Conservation (phyloP, 106 monocot species). For the Phalaenopsis aphrodite region DNA sequence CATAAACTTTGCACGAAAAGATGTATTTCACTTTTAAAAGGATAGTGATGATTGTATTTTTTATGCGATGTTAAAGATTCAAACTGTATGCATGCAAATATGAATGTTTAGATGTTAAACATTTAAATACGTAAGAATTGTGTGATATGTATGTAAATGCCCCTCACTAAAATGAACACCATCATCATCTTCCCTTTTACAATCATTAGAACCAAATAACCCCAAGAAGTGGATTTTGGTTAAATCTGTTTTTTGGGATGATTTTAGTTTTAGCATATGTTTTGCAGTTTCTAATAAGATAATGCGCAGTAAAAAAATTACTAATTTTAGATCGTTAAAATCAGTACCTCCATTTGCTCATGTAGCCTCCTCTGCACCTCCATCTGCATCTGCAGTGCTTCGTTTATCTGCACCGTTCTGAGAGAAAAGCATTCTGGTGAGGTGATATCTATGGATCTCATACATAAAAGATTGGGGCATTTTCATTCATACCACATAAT, state of each 20-base stretch:
- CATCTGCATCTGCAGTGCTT: slow-evolving; percentile 85
- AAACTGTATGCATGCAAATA: too few species aligned
- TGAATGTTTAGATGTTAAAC: too few species aligned
- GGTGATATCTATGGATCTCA: neutral
- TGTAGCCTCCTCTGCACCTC: slow-evolving; percentile 79
- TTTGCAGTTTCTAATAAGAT: neutral
- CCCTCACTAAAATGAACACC: neutral
- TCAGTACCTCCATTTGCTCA: slow-evolving; percentile 69
- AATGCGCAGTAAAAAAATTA: neutral
- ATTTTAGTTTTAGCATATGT: neutral
- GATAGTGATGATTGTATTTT: too few species aligned
- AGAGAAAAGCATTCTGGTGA: slow-evolving; percentile 6
- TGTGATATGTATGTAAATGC: too few species aligned
- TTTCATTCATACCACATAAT: too few species aligned
- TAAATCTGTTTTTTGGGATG: neutral
- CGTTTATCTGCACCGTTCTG: slow-evolving; percentile 65
- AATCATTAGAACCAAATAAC: neutral
- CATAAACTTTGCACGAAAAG: too few species aligned
- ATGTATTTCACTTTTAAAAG: too few species aligned
- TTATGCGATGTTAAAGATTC: too few species aligned
- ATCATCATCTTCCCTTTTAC: neutral
- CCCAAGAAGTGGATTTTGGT: neutral
- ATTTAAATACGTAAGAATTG: too few species aligned
- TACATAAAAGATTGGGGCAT: too few species aligned
- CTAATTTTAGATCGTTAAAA: neutral